A percentile compares a stretch with the other conserved stretches of the same genome.
phyloP scores from a whole-genome alignment of 2,329 filamentous ascomycete species.

The Arthroderma uncinatum region DNA sequence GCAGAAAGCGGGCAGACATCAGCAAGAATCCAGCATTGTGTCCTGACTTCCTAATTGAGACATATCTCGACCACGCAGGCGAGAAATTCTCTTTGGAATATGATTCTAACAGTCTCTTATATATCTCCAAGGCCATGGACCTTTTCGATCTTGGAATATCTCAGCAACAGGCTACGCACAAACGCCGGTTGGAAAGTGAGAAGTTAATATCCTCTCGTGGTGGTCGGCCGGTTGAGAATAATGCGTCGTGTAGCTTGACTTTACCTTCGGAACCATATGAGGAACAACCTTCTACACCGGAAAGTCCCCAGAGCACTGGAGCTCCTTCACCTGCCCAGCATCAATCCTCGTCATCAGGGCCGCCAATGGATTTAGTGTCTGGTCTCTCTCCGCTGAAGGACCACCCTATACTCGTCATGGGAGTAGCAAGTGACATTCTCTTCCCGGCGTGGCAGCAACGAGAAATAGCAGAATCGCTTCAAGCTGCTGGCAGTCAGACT shows the following conservation, averaged over 20 bases:
- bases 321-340: not conserved
- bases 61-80: constrained; percentile 92
- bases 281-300: constrained; percentile 50
- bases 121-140: constrained; percentile 98
- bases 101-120: constrained; percentile 87
- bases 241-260: constrained; percentile 62
- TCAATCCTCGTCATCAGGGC: constrained; percentile 30
- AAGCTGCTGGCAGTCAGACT: constrained; percentile 61
- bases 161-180: constrained; percentile 53
- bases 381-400: constrained; percentile 62
- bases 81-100: constrained; percentile 98
- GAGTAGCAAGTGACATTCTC: constrained; percentile 88
- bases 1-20: constrained; percentile 72
- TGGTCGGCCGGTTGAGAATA: constrained; percentile 20
- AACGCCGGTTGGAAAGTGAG: constrained; percentile 52
- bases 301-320: not conserved
- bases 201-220: constrained; percentile 45
- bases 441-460: constrained; percentile 98
- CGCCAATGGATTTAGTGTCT: constrained; percentile 66
- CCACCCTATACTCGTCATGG: constrained; percentile 77
- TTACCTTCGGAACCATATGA: constrained; percentile 75
- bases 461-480: constrained; percentile 77
- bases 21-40: constrained; percentile 84
- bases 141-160: constrained; percentile 77
- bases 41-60: constrained; percentile 94